Evolutionary conservation across 805 yeast species (phyloP).

Genomic region (Cyberlindnera veronae): DNA sequence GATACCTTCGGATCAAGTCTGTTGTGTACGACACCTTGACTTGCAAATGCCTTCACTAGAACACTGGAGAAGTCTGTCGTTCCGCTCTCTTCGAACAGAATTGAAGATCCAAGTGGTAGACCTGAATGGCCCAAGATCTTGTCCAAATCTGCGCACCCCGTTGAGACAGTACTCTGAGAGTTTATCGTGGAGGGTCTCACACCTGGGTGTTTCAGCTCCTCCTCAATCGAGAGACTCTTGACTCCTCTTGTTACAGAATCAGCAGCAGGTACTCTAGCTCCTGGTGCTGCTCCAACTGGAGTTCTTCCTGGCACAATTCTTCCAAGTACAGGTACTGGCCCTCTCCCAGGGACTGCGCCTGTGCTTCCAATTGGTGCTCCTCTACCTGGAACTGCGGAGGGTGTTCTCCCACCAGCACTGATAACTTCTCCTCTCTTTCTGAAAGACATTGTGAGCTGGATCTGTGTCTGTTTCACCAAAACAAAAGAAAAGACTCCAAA

Average conservation of each 20-base stretch:
- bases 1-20: slow-evolving; percentile 40
- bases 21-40: slow-evolving; percentile 73
- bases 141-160: slow-evolving; percentile 79
- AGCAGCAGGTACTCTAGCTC: too few species aligned
- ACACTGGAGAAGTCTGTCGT: slow-evolving; percentile 84
- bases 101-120: slow-evolving; percentile 68
- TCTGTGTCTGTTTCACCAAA: too few species aligned
- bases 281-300: slow-evolving; percentile 8
- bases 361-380: slow-evolving; percentile 7
- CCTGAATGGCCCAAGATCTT: slow-evolving; percentile 77
- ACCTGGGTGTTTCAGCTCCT: slow-evolving; percentile 41
- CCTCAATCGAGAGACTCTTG: slow-evolving; percentile 12
- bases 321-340: too few species aligned
- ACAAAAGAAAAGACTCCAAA: too few species aligned
- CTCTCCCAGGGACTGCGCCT: slow-evolving; percentile 16
- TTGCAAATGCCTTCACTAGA: slow-evolving; percentile 61
- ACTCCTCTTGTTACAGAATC: too few species aligned
- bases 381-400: slow-evolving; percentile 18
- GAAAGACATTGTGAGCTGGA: slow-evolving; percentile 61
- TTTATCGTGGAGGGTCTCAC: slow-evolving; percentile 71
- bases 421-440: slow-evolving; percentile 55
- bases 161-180: slow-evolving; percentile 72
- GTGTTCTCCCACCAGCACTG: slow-evolving; percentile 18
- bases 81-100: slow-evolving; percentile 78
- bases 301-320: slow-evolving; percentile 7